Conservation (phyloP, 441 rosid species). For the Populus hybrid region DNA sequence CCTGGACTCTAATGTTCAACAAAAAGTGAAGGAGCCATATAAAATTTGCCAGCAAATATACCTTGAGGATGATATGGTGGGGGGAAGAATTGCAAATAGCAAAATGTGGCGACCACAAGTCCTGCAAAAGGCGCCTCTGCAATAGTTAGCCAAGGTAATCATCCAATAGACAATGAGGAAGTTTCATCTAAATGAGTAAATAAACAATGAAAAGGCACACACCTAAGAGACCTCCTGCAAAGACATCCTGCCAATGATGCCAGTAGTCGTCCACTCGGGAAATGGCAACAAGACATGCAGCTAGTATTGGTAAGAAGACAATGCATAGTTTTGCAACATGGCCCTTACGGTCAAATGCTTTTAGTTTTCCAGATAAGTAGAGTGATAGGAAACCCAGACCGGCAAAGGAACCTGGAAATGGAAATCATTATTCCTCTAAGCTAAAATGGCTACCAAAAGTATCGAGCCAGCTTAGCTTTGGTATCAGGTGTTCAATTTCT, state of each 20-base stretch:
- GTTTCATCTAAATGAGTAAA: neutral
- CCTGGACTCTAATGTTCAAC: neutral
- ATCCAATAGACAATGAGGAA: neutral
- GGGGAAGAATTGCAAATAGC: slow-evolving; percentile 84
- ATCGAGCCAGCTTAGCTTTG: neutral
- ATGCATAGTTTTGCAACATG: slow-evolving; percentile 84
- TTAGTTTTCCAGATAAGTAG: slow-evolving; percentile 76
- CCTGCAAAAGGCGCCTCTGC: slow-evolving; percentile 38
- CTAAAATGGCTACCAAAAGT: neutral
- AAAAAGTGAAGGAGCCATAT: neutral
- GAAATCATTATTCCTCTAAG: slow-evolving; percentile 4
- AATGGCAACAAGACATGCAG: slow-evolving; percentile 71
- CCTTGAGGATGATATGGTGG: slow-evolving; percentile 69
- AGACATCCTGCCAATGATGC: slow-evolving; percentile 99
- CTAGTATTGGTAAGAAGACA: slow-evolving; percentile 61
- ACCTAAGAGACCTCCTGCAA: slow-evolving; percentile 88
- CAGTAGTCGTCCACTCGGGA: slow-evolving; percentile 96
- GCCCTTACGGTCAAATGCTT: slow-evolving; percentile 73
- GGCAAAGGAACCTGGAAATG: slow-evolving; percentile 70
- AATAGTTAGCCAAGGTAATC: neutral
- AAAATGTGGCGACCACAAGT: slow-evolving; percentile 49
- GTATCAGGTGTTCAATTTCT: neutral
- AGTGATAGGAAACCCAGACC: slow-evolving; percentile 74
- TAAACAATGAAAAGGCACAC: slow-evolving; percentile 8
- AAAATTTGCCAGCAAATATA: slow-evolving; percentile 16